Percentiles rank a stretch among this genome's conserved stretches.
Conservation (phyloP, 768 basidiomycete genomes). For the Lentinula sp. region DNA sequence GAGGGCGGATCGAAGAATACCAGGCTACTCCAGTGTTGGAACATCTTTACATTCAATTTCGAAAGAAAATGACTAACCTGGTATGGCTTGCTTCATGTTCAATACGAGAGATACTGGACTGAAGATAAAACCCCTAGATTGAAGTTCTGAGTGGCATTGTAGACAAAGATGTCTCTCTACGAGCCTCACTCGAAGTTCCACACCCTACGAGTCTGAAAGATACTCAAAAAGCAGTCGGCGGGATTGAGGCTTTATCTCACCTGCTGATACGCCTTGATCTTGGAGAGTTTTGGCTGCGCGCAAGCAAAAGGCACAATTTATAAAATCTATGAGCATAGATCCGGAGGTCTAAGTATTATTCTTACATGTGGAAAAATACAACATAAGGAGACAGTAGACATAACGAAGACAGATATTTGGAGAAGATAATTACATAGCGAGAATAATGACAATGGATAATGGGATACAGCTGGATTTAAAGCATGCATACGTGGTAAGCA, state of each 20-base stretch:
- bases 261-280: slow-evolving; percentile 48
- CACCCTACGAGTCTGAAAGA: slow-evolving; percentile 1
- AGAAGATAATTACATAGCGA: not conserved
- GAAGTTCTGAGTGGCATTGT: slow-evolving; percentile 48
- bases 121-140: slow-evolving; percentile 29
- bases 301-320: not conserved
- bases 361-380: not conserved
- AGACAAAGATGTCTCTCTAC: slow-evolving; percentile 38
- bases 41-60: slow-evolving; percentile 48
- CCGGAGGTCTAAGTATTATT: not conserved
- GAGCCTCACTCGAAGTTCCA: not conserved
- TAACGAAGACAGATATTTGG: not conserved
- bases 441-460: not conserved
- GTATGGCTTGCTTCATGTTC: slow-evolving; percentile 32
- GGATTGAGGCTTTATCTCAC: slow-evolving; percentile 48
- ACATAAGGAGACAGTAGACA: not conserved
- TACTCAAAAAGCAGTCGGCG: slow-evolving; percentile 32
- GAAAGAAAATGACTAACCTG: slow-evolving; percentile 46
- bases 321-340: not conserved
- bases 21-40: slow-evolving; percentile 53
- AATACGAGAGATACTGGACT: slow-evolving; percentile 9
- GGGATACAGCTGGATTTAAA: not conserved
- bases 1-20: slow-evolving; percentile 54
- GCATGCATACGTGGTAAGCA: not conserved
- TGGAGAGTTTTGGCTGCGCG: slow-evolving; percentile 48